Base-by-base conservation (phyloP, 805 yeast species). In the Yamadazyma sp. region DNA sequence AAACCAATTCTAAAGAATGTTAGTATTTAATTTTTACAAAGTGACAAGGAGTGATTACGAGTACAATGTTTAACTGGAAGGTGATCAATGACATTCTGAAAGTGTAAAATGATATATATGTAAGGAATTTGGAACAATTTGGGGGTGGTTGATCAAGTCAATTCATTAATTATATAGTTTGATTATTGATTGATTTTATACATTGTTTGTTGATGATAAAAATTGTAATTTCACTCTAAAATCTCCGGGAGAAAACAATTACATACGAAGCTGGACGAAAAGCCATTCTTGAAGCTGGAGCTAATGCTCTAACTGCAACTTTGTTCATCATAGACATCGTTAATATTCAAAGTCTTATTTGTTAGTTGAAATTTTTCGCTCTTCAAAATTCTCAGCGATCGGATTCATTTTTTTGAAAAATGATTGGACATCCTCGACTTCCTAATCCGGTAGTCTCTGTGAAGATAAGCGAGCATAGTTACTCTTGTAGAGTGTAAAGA, bases 1-100 rank as follows among this genome's bases (percentile, higher is more conserved):
- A 77, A 58, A 46, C 84, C 85, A 55, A 75, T 62, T 58, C 75
- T 70, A 49, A 46, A 31, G n/a, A n/a, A n/a, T n/a, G 67, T 61
- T 61, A 62, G 69, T 64, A 63, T 16, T 6, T 7, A 16, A 14
- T 27, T 15, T 12, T 9, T n/a, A 23, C 13, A 10, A 20, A 20
- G 23, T n/a, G n/a, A n/a, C n/a, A n/a, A n/a, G n/a, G n/a, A n/a
- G n/a, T n/a, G n/a, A n/a, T n/a, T n/a, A n/a, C n/a, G n/a, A n/a
- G n/a, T n/a, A n/a, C n/a, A n/a, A n/a, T n/a, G n/a, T n/a, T n/a
- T n/a, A n/a, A n/a, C n/a, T n/a, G n/a, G n/a, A n/a, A n/a, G n/a
- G n/a, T n/a, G n/a, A n/a, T n/a, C n/a, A n/a, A n/a, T n/a, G n/a
- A n/a, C n/a, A n/a, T n/a, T n/a, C n/a, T n/a, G n/a, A n/a, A n/a